Conservation (phyloP, 305 asterid genomes). For the Fraxinus angustifolia region DNA sequence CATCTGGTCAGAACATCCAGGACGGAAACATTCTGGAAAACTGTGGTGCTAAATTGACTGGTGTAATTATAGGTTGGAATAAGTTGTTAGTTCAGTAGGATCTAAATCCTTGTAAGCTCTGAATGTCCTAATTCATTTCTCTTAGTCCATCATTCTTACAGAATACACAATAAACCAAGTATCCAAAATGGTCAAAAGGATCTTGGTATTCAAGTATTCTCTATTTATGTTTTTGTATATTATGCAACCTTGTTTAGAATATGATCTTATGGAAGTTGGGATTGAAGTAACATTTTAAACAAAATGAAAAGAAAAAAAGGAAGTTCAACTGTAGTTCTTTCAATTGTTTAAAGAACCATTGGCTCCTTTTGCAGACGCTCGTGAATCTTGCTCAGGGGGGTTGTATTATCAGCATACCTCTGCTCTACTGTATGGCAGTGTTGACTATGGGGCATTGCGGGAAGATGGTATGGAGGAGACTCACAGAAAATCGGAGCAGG, state of each 20-base stretch:
- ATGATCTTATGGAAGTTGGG: not conserved
- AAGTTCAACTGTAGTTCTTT: not conserved
- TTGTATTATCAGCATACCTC: conserved; percentile 75
- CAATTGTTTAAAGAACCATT: conserved; percentile 19
- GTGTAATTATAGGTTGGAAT: not conserved
- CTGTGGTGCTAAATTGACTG: not conserved
- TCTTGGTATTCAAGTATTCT: not conserved
- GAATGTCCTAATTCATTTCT: not conserved
- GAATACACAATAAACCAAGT: not conserved
- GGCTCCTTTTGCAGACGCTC: conserved; percentile 56
- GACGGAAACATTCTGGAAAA: not conserved
- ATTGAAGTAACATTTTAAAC: not conserved
- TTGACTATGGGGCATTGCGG: conserved; percentile 65
- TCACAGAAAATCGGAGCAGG: conserved; percentile 46
- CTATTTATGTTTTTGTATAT: not conserved
- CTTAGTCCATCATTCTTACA: not conserved
- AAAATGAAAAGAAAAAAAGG: not conserved
- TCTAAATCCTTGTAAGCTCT: not conserved
- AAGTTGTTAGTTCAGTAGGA: not conserved
- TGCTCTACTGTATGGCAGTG: conserved; percentile 53
- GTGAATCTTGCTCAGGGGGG: conserved; percentile 79
- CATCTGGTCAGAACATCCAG: not conserved
- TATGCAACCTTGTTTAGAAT: not conserved
- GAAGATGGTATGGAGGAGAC: conserved; percentile 65
- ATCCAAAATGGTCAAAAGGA: not conserved